Evolutionary conservation across 2,329 filamentous ascomycete species (phyloP), one percentile per base, ranked within the genome.

Genomic region (Fusarium nodosum): DNA sequence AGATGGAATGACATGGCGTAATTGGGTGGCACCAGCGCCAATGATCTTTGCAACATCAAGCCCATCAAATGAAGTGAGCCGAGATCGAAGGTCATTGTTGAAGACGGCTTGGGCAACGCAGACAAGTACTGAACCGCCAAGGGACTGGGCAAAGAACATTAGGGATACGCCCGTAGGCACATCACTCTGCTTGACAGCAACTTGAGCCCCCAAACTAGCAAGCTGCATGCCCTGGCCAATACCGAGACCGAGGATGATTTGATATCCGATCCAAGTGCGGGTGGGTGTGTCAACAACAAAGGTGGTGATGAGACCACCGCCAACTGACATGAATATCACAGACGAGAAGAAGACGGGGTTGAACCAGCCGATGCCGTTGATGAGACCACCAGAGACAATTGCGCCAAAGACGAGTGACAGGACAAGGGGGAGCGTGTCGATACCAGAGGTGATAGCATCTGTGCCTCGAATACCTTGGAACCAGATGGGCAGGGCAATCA

Each of bases 211-310:
- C 13, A 59, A 45, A 16, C 56, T 59, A 5, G 47, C 56, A 39
- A 59, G 56, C 11, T 59, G 47, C 56, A 59, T 59, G 4, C 56
- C 53, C 24, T 59, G 56, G 18, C 56, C 56, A 4, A 59, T 53
- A 18, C 56, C 47, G 6, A 54, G 56, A 12, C 56, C 56, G 18
- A 59, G 39, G 15, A 59, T 59, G 33, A 54, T 53, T 24, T 53
- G 56, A 31, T 54, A 59, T 15, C 56, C 47, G 16, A 59, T 59
- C 47, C 56, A 59, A 7, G 47, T 53, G 22, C 7, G 56, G n/a
- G 47, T 38, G 1, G 56, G 47, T 4, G 56, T 59, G 31, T 45
- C 47, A 5, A 54, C 31, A 4, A 45, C 31, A 38, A 54, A 56
- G 11, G 56, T 59, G 3, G 47, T 44, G 41, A 59, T 59, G 5